Conservation (phyloP, 202 grass and related monocot species). For the Dendrocalamus latiflorus region DNA sequence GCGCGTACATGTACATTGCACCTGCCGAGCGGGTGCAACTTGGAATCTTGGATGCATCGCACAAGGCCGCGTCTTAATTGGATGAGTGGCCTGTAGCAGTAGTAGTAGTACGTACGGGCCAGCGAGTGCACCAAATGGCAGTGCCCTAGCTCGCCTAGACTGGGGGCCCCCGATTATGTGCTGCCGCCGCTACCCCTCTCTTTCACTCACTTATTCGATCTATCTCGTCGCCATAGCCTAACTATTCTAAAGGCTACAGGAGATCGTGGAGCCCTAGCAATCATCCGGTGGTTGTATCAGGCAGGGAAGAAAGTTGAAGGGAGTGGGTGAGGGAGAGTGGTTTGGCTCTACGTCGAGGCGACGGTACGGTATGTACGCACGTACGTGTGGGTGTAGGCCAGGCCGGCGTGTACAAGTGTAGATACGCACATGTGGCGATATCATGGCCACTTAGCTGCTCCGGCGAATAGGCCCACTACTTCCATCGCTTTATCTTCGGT, state of each 20-base stretch:
- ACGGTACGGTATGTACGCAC: not conserved
- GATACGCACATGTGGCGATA: not conserved
- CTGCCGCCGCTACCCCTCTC: not conserved
- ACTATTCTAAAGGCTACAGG: not conserved
- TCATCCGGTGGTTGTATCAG: not conserved
- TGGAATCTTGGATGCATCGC: conserved; percentile 24
- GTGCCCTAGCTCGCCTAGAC: not conserved
- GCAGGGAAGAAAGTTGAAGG: not conserved
- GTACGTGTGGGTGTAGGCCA: too few species aligned
- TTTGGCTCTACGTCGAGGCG: not conserved
- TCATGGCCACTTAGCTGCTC: not conserved
- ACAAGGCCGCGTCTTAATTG: not conserved
- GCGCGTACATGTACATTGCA: conserved; percentile 1
- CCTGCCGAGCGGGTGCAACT: not conserved
- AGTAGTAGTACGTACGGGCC: not conserved
- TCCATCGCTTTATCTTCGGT: not conserved
- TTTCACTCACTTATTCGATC: not conserved
- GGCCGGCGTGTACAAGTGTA: not conserved
- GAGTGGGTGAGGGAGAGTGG: not conserved
- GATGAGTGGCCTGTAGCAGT: not conserved
- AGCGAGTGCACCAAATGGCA: conserved; percentile 20
- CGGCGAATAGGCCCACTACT: not conserved
- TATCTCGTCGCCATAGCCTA: not conserved
- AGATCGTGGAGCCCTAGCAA: not conserved
- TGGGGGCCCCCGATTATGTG: not conserved